Evolutionary conservation across 441 rosid species (phyloP).

Genomic region (Pelargonium myrrhifolium): DNA sequence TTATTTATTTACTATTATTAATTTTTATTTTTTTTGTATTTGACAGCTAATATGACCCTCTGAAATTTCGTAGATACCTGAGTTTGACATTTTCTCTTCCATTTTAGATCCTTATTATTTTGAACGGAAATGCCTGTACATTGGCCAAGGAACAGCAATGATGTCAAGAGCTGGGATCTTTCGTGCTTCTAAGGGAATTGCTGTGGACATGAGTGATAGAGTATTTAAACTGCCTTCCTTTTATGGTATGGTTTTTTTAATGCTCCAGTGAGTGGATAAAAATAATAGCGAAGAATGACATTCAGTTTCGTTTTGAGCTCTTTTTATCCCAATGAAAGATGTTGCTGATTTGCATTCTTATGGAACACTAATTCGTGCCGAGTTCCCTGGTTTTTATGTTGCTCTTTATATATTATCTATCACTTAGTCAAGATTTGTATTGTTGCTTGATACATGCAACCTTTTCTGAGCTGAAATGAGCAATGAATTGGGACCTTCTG

Average conservation of each 20-base stretch:
- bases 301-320: neutral
- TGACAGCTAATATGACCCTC: constrained; percentile 1
- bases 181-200: constrained; percentile 71
- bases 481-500: neutral
- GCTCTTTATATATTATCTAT: too few relatives aligned
- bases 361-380: neutral
- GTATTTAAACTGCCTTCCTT: constrained; percentile 76
- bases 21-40: neutral
- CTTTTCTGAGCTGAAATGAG: neutral
- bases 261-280: neutral
- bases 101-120: constrained; percentile 64
- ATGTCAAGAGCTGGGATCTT: constrained; percentile 92
- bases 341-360: neutral
- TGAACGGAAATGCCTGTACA: constrained; percentile 71
- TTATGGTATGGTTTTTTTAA: constrained; percentile 40
- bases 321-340: too few relatives aligned
- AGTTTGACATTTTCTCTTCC: constrained; percentile 26
- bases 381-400: neutral
- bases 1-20: too few relatives aligned
- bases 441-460: neutral
- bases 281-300: neutral
- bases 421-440: too few relatives aligned
- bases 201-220: constrained; percentile 69
- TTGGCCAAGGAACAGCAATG: constrained; percentile 80
- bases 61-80: constrained; percentile 15